phyloP scores from a whole-genome alignment of 192 early-diverging fungal species.

The Podila epigama region DNA sequence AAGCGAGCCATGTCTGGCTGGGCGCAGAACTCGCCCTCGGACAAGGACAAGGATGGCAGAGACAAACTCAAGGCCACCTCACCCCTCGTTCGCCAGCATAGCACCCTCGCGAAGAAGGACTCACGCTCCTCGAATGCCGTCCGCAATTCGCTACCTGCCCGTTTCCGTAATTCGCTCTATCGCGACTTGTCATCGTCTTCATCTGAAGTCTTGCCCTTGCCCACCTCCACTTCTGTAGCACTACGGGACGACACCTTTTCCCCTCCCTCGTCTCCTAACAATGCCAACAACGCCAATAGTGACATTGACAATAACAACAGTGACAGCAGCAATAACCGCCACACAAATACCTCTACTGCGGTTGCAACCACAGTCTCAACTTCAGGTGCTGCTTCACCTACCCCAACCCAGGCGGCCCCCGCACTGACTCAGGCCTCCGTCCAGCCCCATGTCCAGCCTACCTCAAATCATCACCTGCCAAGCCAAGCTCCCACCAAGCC shows the following conservation, averaged over 20 bases:
- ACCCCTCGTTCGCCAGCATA: neutral
- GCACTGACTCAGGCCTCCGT: no score
- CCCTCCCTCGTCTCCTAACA: no score
- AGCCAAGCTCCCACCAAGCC: neutral
- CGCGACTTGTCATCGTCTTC: slow-evolving; percentile 11
- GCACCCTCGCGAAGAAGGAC: slow-evolving; percentile 1
- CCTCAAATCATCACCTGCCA: neutral
- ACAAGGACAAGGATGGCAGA: slow-evolving; percentile 16
- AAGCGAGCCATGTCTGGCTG: slow-evolving; percentile 47
- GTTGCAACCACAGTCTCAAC: no score
- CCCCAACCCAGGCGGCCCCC: no score
- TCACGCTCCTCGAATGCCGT: neutral
- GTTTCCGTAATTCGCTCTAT: slow-evolving; percentile 23
- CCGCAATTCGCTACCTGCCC: slow-evolving; percentile 34
- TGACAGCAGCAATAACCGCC: no score
- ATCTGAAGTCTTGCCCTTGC: slow-evolving; percentile 23
- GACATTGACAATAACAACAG: no score
- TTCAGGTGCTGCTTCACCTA: no score
- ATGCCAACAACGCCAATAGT: no score
- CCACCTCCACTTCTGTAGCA: slow-evolving; percentile 2
- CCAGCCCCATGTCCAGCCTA: neutral
- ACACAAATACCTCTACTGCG: no score
- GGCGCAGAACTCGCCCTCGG: slow-evolving; percentile 13
- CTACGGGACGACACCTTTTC: neutral
- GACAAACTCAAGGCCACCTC: neutral